Evolutionary conservation across 1,284 basidiomycete species (phyloP).

Genomic region (Phenoliferia sp.): DNA sequence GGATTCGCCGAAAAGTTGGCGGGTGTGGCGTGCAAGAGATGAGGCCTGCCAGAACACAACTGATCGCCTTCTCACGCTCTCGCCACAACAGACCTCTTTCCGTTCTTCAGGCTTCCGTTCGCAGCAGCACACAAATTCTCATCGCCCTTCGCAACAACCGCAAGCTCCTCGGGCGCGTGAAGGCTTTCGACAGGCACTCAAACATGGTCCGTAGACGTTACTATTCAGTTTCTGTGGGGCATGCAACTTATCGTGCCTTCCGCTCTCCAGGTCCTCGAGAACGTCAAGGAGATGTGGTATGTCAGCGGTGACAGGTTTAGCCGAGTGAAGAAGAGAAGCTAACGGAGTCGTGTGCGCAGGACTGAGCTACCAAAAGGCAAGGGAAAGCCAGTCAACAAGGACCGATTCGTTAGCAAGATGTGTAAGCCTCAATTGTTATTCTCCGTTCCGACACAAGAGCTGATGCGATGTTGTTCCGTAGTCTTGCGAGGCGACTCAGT

Average conservation of each 20-base stretch:
- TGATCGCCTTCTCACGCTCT: neutral
- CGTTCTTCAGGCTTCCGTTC: constrained; percentile 95
- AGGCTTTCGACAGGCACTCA: constrained; percentile 97
- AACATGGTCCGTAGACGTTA: constrained; percentile 73
- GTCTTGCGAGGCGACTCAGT: constrained; percentile 73
- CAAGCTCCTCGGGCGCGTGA: constrained; percentile 93
- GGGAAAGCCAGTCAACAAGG: constrained; percentile 97
- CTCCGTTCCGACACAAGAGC: neutral
- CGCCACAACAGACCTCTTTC: constrained; percentile 61
- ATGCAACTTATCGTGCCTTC: too few species aligned
- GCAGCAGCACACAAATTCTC: constrained; percentile 95
- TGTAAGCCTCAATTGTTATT: constrained; percentile 45
- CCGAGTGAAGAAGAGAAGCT: neutral
- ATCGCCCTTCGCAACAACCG: constrained; percentile 98
- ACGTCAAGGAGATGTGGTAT: constrained; percentile 78
- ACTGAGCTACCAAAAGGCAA: constrained; percentile 97
- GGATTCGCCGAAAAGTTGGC: neutral
- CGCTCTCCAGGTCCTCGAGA: constrained; percentile 72
- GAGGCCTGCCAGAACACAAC: neutral
- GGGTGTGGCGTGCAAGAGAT: neutral
- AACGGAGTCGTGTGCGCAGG: constrained; percentile 59
- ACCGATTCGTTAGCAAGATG: constrained; percentile 99
- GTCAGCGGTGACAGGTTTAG: neutral
- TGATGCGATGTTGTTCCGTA: constrained; percentile 10
- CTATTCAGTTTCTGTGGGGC: constrained; percentile 4